Evolutionary conservation across 1,284 basidiomycete species (phyloP).

Genomic region (Ceratobasidium sp.): DNA sequence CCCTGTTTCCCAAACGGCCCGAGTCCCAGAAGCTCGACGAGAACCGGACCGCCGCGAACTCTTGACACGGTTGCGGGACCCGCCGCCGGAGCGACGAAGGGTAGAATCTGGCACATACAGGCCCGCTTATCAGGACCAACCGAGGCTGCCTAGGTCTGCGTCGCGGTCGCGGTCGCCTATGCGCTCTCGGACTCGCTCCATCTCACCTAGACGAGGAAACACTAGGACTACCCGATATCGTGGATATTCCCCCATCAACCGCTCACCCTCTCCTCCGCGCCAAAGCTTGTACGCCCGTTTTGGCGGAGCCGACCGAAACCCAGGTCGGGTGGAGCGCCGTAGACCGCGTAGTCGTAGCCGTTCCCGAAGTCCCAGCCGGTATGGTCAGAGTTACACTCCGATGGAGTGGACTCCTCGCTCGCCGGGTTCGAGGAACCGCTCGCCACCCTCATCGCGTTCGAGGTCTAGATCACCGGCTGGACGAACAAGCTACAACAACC

Average conservation of each 20-base stretch:
- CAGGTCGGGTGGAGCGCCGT: not conserved
- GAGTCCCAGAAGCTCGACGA: conserved; percentile 1
- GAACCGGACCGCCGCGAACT: conserved; percentile 8
- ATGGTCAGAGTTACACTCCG: not conserved
- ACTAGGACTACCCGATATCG: not conserved
- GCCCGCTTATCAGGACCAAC: not conserved
- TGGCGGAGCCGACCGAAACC: not conserved
- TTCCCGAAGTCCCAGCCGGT: not conserved
- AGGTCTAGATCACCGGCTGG: not conserved
- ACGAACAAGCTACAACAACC: not conserved
- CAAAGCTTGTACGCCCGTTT: not conserved
- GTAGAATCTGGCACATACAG: not conserved
- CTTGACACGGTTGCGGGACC: not conserved
- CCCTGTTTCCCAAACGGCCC: not conserved
- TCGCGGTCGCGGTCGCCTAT: conserved; percentile 2
- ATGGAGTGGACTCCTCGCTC: not conserved
- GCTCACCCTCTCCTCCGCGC: not conserved
- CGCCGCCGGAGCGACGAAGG: not conserved
- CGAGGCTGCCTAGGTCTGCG: not conserved
- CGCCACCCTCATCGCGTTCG: not conserved
- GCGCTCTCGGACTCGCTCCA: conserved; percentile 6
- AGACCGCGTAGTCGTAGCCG: not conserved
- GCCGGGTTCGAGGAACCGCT: not conserved
- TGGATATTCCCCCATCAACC: not conserved
- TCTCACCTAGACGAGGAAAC: not conserved